Evolutionary conservation across 225 moss, liverwort and hornwort species (phyloP).

Genomic region (Pseudisothecium myosuroides): DNA sequence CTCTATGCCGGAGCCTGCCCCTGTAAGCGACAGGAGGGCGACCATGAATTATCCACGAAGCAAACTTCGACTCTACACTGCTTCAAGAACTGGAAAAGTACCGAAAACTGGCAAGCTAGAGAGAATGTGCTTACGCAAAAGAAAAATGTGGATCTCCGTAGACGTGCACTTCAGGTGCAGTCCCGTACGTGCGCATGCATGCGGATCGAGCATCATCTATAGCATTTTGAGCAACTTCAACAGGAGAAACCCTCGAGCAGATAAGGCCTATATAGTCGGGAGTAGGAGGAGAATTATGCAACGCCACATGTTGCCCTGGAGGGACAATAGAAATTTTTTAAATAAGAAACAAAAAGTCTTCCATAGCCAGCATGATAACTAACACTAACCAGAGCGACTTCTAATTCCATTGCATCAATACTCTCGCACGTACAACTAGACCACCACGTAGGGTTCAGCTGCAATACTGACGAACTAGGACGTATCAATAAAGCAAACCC

Average conservation of each 20-base stretch:
- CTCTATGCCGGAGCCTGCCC: neutral
- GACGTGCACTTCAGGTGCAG: slow-evolving; percentile 81
- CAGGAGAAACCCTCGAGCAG: slow-evolving; percentile 61
- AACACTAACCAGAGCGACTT: neutral
- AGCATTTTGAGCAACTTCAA: slow-evolving; percentile 78
- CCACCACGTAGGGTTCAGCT: neutral
- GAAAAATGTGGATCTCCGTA: slow-evolving; percentile 71
- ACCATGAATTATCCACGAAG: neutral
- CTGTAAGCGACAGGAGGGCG: neutral
- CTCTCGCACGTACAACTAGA: neutral
- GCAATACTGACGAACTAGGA: neutral
- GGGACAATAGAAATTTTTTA: neutral
- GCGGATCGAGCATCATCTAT: slow-evolving; percentile 91
- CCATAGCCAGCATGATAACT: neutral
- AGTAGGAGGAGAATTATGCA: slow-evolving; percentile 54
- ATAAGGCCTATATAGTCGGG: slow-evolving; percentile 73
- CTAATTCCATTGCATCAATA: neutral
- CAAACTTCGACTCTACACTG: neutral
- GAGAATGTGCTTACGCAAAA: slow-evolving; percentile 48
- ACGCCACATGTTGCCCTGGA: slow-evolving; percentile 83
- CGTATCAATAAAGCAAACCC: neutral
- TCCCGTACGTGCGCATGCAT: slow-evolving; percentile 92
- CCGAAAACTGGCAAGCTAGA: neutral
- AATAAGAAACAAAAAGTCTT: neutral
- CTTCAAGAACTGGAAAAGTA: neutral